Evolutionary conservation across 345 rosid genomes (phyloP).

Genomic region (Boechera retrofracta): DNA sequence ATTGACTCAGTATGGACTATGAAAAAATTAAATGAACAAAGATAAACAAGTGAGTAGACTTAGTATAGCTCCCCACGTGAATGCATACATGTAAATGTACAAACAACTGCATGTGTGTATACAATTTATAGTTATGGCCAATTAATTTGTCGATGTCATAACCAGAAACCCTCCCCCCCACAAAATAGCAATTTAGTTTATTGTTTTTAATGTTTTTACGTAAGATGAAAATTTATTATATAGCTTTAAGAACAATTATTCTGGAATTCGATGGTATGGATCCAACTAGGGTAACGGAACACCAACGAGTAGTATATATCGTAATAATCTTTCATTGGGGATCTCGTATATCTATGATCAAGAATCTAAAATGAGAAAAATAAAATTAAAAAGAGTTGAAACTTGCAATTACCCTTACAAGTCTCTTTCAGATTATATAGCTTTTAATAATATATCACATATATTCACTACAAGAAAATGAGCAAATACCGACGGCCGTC

Average conservation of each 20-base stretch:
- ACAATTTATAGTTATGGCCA: not conserved
- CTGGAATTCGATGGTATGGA: conserved; percentile 9
- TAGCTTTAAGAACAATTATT: conserved; percentile 1
- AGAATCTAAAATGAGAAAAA: not conserved
- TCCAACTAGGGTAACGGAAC: conserved; percentile 11
- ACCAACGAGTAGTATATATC: conserved; percentile 1
- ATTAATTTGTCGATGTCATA: conserved; percentile 26
- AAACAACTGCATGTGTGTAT: conserved; percentile 21
- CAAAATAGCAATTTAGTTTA: not conserved
- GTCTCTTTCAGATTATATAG: not conserved
- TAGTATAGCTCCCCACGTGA: conserved; percentile 27
- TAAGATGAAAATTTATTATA: not conserved
- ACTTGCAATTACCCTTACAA: not conserved
- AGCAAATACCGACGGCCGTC: too few species aligned
- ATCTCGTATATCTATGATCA: not conserved
- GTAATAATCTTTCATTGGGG: not conserved
- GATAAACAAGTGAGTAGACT: conserved; percentile 14
- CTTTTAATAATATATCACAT: not conserved
- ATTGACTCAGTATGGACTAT: conserved; percentile 31
- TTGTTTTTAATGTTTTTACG: not conserved
- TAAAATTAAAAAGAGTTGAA: not conserved
- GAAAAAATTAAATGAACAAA: conserved; percentile 15
- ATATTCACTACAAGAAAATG: not conserved
- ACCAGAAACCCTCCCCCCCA: conserved; percentile 31
- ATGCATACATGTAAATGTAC: conserved; percentile 26